Conservation (phyloP, 306 rosid species). For the Potentilla sterilis region DNA sequence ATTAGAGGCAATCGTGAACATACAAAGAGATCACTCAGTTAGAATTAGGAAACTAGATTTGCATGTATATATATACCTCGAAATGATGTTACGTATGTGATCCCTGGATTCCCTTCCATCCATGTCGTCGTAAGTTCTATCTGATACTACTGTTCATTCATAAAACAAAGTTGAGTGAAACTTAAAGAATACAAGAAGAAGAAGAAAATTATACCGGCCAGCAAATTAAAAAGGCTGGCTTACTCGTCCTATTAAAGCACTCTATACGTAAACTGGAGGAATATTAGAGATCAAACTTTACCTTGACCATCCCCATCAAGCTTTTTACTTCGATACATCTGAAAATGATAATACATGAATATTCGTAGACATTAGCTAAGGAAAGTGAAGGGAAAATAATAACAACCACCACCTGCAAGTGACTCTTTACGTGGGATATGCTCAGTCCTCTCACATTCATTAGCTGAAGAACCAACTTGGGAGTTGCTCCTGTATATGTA, state of each 20-base stretch:
- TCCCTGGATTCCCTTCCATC: slow-evolving; percentile 30
- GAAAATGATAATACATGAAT: slow-evolving; percentile 12
- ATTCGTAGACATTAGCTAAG: not conserved
- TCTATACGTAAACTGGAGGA: not conserved
- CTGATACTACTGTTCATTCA: slow-evolving; percentile 47
- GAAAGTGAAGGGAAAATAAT: not conserved
- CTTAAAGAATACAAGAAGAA: not conserved
- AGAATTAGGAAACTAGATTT: not conserved
- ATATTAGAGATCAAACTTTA: slow-evolving; percentile 14
- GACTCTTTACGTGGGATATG: slow-evolving; percentile 93
- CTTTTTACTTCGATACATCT: slow-evolving; percentile 96
- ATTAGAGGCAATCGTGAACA: not conserved
- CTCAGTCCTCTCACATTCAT: slow-evolving; percentile 93
- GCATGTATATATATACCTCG: not conserved
- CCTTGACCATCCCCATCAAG: slow-evolving; percentile 88
- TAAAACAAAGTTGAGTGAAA: not conserved
- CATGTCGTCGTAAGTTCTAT: slow-evolving; percentile 25
- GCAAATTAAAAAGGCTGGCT: not conserved
- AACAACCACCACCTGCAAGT: slow-evolving; percentile 63
- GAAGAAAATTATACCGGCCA: not conserved
- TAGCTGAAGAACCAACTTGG: slow-evolving; percentile 77
- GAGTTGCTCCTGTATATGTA: slow-evolving; percentile 69
- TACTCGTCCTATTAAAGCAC: no score
- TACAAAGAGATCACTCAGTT: not conserved
- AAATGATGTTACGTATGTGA: slow-evolving; percentile 22